Base-by-base conservation (phyloP, 306 rosid genomes). In the Dryas drummondii region DNA sequence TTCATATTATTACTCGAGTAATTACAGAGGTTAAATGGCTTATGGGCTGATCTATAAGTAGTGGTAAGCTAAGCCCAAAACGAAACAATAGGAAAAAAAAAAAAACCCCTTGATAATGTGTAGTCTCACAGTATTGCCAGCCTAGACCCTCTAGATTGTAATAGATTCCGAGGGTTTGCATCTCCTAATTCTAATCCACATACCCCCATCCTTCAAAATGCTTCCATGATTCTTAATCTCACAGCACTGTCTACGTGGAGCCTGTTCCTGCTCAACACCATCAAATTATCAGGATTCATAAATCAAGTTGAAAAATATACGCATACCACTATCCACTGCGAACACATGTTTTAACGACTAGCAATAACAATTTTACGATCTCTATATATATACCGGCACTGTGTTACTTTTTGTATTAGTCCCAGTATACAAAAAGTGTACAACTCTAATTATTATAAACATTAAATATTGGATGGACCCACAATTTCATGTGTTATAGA, bases 171-270 rank as follows among this genome's bases (percentile, higher is more conserved):
- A 59, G 56, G 82, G 83, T 45, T 92, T 85, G 86, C 99, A 92
- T 77, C 86, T 87, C 80, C 91, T 87, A 71, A 96, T 79, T 83
- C 97, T 85, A 80, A 96, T 78, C 72, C 57, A 60, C 76, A 96
- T 50, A 17, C 16, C 65, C 4, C 85, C 84, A 62, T 79, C 70
- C 73, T 73, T 64, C 52, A 32, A 32, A 1, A 75, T 32, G 82
- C 74, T 82, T 72, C 90, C 91, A 16, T 75, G 79, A 70, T 86
- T 84, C 87, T 81, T 70, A 48, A 88, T 58, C 77, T 90, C 88
- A 55, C 99, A 88, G 87, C 97, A 92, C 32, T 88, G 97, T 76
- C 99, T 85, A 2, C 82, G 84, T 0, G 84, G 89, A 68, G 87
- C 91, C 98, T 84, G 97, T 41, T 80, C 82, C 76, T 58, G 46